Evolutionary conservation across 257 asterid genomes (phyloP).

Genomic region (Solanum pinnatisectum): DNA sequence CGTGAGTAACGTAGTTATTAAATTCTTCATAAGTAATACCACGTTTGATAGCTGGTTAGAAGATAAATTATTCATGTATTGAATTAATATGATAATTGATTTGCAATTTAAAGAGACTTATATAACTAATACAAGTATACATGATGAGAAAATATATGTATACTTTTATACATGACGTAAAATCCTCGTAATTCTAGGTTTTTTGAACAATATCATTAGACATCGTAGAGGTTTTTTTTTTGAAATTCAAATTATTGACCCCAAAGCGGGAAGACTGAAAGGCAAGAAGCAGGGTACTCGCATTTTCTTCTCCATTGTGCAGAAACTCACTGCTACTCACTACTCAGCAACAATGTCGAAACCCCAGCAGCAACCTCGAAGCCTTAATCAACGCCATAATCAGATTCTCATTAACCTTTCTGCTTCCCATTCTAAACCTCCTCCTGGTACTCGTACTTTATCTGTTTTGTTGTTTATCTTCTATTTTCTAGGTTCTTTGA

Average conservation of each 20-base stretch:
- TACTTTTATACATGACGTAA: too few species aligned
- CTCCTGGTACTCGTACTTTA: constrained; percentile 12
- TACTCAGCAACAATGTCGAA: constrained; percentile 27
- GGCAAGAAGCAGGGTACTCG: background rate
- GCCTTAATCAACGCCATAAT: constrained; percentile 74
- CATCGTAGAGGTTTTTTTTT: background rate
- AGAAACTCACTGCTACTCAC: background rate
- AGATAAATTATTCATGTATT: background rate
- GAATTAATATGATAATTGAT: too few species aligned
- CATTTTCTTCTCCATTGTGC: background rate
- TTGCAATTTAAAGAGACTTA: background rate
- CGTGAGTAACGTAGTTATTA: background rate
- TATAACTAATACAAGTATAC: too few species aligned
- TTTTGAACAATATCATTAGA: background rate
- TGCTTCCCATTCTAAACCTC: constrained; percentile 42
- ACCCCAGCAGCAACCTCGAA: constrained; percentile 35
- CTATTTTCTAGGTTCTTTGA: background rate
- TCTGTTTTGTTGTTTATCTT: background rate
- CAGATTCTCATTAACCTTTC: constrained; percentile 47
- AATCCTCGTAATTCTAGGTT: background rate
- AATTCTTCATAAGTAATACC: too few species aligned
- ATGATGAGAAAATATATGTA: too few species aligned
- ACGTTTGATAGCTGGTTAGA: background rate
- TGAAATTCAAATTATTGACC: background rate
- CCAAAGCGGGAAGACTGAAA: background rate